Evolutionary conservation across 2,329 filamentous ascomycete species (phyloP).

Genomic region (Ascochyta pisi): DNA sequence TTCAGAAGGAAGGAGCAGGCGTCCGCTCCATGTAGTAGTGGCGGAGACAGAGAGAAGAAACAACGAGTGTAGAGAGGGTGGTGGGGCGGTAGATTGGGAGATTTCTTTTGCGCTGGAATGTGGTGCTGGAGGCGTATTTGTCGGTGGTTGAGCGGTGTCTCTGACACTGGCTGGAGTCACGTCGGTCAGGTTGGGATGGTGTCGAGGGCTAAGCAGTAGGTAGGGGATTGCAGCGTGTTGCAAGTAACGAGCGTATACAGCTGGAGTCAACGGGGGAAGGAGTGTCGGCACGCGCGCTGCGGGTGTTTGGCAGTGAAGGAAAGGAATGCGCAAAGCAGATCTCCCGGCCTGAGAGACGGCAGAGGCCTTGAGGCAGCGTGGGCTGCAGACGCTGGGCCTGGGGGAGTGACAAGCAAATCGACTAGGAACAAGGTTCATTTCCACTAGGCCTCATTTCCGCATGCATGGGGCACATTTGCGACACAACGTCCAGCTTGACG

Average conservation of each 20-base stretch:
- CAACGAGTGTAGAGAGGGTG: slow-evolving; percentile 9
- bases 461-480: slow-evolving; percentile 26
- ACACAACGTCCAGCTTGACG: slow-evolving; percentile 19
- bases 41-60: slow-evolving; percentile 15
- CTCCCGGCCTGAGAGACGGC: slow-evolving; percentile 25
- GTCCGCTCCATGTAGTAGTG: slow-evolving; percentile 42
- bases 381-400: slow-evolving; percentile 24
- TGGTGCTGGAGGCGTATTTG: slow-evolving; percentile 2
- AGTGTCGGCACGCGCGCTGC: slow-evolving; percentile 36
- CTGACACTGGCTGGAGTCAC: slow-evolving; percentile 1
- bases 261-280: slow-evolving; percentile 24
- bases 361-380: slow-evolving; percentile 25
- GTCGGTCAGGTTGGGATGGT: background rate
- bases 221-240: slow-evolving; percentile 16
- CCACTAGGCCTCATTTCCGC: slow-evolving; percentile 37
- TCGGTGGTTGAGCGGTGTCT: slow-evolving; percentile 4
- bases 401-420: slow-evolving; percentile 27
- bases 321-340: slow-evolving; percentile 29
- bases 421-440: slow-evolving; percentile 28
- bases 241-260: slow-evolving; percentile 34
- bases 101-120: slow-evolving; percentile 6
- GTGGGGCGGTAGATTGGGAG: background rate
- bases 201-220: slow-evolving; percentile 26
- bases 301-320: slow-evolving; percentile 22
- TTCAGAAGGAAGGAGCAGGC: slow-evolving; percentile 23